Base-by-base conservation (phyloP, 2,329 filamentous ascomycete genomes). In the Colletotrichum zoysiae region DNA sequence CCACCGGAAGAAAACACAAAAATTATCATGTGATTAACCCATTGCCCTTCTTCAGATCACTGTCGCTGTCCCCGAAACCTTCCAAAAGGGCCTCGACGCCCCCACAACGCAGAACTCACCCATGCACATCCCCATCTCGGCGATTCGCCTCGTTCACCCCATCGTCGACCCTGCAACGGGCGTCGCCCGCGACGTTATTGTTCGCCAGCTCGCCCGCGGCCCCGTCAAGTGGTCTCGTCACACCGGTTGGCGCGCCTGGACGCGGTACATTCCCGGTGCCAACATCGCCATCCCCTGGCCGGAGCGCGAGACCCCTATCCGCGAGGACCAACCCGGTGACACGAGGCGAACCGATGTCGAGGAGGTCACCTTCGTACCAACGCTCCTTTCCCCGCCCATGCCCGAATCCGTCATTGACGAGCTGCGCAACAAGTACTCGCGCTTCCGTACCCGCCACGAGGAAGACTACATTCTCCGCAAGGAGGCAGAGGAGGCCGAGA, bases 91-190 rank as follows among this genome's bases (percentile, higher is more conserved):
- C 69, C 56, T 67, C 74, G 12, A 73, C 57, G 82, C 79, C 82
- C 68, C 76, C 80, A 61, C 79, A 82, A 59, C 86, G 70, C 85
- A 87, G 76, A 80, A 88, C 83, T 46, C 86, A 69, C 84, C 87
- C 76, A 79, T 88, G 64, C 84, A 90, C 42, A 80, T 97, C 42
- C 87, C 92, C 65, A 86, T 97, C 77, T 87, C 89, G 44, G 86
- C 93, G 73, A 86, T 98, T 74, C 93, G 94, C 69, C 93, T 98
- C 44, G 94, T 98, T 60, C 90, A 93, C 78, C 91, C 93, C 30
- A 85, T 97, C 65, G 85, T 86, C 61, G 89, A 96, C 79, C 86
- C 89, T 20, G 82, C 84, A 74, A 93, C 92, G 16, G 91, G 91
- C 77, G 77, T 82, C 38, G 87, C 87, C 56, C 89, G 89, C 78